Percentiles rank a stretch among this genome's conserved stretches.
Evolutionary conservation across 352 stramenopile species (phyloP).

Genomic region (Hyaloperonospora arabidopsidis): DNA sequence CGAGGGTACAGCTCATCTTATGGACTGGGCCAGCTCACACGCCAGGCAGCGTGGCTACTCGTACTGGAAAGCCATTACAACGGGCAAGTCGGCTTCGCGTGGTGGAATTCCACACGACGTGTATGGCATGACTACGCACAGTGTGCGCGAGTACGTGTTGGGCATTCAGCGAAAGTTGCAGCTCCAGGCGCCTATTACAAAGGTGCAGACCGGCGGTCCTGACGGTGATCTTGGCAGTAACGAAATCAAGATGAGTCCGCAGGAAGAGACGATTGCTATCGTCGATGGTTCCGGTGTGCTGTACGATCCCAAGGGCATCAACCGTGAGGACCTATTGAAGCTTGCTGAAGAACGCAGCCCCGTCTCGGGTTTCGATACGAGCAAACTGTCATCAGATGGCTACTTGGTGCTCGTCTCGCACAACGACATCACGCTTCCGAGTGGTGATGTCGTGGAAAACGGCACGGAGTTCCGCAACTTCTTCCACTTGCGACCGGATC

Average conservation of each 20-base stretch:
- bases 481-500: conserved; percentile 90
- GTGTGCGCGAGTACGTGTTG: conserved; percentile 94
- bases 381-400: conserved; percentile 56
- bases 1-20: conserved; percentile 96
- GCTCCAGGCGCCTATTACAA: conserved; percentile 89
- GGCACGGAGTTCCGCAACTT: conserved; percentile 93
- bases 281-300: conserved; percentile 91
- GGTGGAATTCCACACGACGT: conserved; percentile 97
- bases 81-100: conserved; percentile 89
- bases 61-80: conserved; percentile 95
- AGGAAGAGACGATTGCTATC: conserved; percentile 93
- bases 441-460: conserved; percentile 81
- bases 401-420: conserved; percentile 62
- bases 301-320: conserved; percentile 92
- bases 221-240: conserved; percentile 97
- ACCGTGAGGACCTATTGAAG: conserved; percentile 87
- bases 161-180: conserved; percentile 89
- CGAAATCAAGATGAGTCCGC: conserved; percentile 94
- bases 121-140: conserved; percentile 96
- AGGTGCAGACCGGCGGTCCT: conserved; percentile 95
- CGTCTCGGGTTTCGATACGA: conserved; percentile 87
- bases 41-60: conserved; percentile 90
- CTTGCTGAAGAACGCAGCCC: conserved; percentile 84
- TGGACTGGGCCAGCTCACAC: conserved; percentile 92
- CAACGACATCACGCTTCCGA: conserved; percentile 66